Base-by-base conservation (phyloP, 1,139 yeast species). In the Nakaseomyces sp. region DNA sequence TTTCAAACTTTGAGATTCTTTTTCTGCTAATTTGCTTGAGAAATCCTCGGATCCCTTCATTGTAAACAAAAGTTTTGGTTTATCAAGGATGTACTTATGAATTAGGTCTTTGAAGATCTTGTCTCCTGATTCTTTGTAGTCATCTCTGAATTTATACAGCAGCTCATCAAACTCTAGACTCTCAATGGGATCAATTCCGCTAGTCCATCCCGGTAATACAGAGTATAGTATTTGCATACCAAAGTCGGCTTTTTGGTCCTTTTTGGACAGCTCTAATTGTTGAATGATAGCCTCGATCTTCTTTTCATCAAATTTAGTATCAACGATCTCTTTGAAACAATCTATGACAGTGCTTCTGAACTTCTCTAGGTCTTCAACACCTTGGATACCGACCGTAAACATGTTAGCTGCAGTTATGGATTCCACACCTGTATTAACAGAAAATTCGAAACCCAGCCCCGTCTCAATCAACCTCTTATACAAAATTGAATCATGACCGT, bases 401-500 rank as follows among this genome's bases (percentile, higher is more conserved):
- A 91, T 71, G 47, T 85, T 77, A 41, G 78, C 74, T 0, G 89
- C 82, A 7, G 96, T 84, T 39, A 88, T 79, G 1, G 85, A 73
- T 49, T 91, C 97, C 42, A 87, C 70, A 0, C 98, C 98, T 0
- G 95, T 72, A 57, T 93, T 93, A 5, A 89, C 85, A 0, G 93
- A 71, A 61, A 82, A 91, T 54, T 91, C 97, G 41, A 85, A 79
- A 35, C 94, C 97, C 39, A 80, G 64, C 2, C 93, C 94, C 8
- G 82, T 67, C 61, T 91, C 98, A 48, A 91, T 83, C 47, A 91
- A 70, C 19, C 77, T 77, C 63, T 88, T 87, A 63, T 89, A 86
- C 45, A 91, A 72, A 5, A 95, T 91, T 9, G 97, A 83, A 12
- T 91, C 82, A 58, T 89, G 97, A 1, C 98, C 97, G 60, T 87